These are phyloP conservation scores for Aciculoconidium aculeatum DNA, from an alignment of 805 yeast species.

Conservation along the genomic window DNA sequence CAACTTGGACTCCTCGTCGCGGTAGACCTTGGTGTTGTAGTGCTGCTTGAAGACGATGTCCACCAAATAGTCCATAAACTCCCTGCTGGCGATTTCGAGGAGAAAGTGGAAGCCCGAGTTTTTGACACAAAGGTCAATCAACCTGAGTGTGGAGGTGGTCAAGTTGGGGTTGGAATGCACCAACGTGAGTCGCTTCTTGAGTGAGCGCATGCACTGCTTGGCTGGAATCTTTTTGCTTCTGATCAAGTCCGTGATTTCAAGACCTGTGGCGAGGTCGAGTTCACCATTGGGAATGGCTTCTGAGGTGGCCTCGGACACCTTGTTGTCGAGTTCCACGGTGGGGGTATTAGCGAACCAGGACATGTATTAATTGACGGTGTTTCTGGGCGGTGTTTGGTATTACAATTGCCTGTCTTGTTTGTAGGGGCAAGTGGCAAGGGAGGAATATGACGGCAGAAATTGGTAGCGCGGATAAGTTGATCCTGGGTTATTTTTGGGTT, in stretches of 20 bases:
- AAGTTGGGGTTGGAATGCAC: constrained; percentile 70
- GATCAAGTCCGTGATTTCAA: constrained; percentile 84
- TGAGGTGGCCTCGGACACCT: constrained; percentile 73
- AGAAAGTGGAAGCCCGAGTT: constrained; percentile 89
- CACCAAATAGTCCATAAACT: constrained; percentile 79
- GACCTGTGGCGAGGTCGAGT: constrained; percentile 60
- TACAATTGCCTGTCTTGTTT: too few relatives aligned
- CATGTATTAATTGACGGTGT: constrained; percentile 23
- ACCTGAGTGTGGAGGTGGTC: constrained; percentile 66
- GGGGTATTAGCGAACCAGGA: constrained; percentile 46
- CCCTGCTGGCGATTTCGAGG: constrained; percentile 71
- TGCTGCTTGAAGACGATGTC: constrained; percentile 34
- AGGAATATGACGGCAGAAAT: too few relatives aligned
- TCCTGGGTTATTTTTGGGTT: too few relatives aligned
- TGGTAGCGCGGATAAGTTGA: too few relatives aligned
- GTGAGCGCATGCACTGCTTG: constrained; percentile 76
- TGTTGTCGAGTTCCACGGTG: constrained; percentile 46
- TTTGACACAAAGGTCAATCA: constrained; percentile 83
- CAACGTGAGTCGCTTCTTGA: constrained; percentile 64
- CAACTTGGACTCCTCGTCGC: constrained; percentile 18
- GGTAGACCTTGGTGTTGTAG: constrained; percentile 26
- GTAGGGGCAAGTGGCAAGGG: too few relatives aligned
- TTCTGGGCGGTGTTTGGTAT: too few relatives aligned
- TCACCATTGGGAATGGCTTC: constrained; percentile 93
- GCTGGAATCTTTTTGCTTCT: constrained; percentile 76